Evolutionary conservation across 2,329 filamentous ascomycete genomes (phyloP), one percentile per base, ranked within the genome.

Genomic region (Monosporascus sp.): DNA sequence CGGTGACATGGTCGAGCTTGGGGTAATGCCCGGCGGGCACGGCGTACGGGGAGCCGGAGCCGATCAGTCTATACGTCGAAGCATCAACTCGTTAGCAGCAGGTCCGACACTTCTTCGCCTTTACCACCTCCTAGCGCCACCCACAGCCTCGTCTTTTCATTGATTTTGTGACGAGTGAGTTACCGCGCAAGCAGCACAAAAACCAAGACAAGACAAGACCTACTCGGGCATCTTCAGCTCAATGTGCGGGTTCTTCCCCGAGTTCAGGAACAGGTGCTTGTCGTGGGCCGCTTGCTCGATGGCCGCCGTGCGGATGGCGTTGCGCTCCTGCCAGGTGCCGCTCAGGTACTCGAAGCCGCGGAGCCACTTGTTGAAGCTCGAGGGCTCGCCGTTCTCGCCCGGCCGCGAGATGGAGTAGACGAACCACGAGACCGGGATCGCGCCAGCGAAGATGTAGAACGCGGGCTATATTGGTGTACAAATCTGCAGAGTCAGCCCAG

Each of bases 211-310:
- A 46, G 48, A 47, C n/a, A 14, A 54, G 19, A 78, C 80, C 57
- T 75, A 85, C 82, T 85, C 82, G 45, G 81, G 81, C 59, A 70
- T 82, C 60, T 76, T 75, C 59, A 84, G 73, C 57, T 84, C 79
- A 60, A 80, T 69, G 59, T 73, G 74, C 58, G 64, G 66, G 66
- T 73, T 74, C 65, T 73, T 73, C 61, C 70, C 68, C 51, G 68
- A 70, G 61, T 77, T 72, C 61, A 74, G 67, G 60, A 84, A 76
- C 50, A 84, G 72, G 60, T 82, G 78, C 64, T 76, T 79, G 71
- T 84, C 81, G 65, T 74, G 78, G 44, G 78, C 78, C 45, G 81
- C 81, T 71, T 83, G 79, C 66, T 84, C 76, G 59, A 78, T 63
- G 22, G 76, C 68, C 52, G 75, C 73, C 41, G 77, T 79, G 68